Conservation (phyloP, 805 yeast genomes). For the Teunomyces stri region DNA sequence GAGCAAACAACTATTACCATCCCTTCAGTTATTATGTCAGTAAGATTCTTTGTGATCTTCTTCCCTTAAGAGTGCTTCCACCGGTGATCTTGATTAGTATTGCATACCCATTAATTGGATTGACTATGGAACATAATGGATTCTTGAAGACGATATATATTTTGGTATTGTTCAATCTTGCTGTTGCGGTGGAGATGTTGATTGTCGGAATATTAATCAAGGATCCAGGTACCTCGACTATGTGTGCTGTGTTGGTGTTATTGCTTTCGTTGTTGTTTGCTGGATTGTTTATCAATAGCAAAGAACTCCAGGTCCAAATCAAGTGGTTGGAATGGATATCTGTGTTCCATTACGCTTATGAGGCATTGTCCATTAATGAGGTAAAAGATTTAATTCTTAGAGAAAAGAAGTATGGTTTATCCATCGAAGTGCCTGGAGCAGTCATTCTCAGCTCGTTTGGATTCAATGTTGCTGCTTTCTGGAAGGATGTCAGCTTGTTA, state of each 20-base stretch:
- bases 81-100: conserved; percentile 79
- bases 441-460: conserved; percentile 95
- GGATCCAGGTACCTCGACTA: conserved; percentile 90
- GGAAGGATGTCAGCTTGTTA: conserved; percentile 63
- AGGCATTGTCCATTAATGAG: conserved; percentile 87
- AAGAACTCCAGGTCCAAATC: conserved; percentile 50
- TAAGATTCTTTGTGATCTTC: conserved; percentile 83
- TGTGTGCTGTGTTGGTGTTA: conserved; percentile 79
- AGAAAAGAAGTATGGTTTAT: conserved; percentile 88
- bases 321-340: conserved; percentile 81
- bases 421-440: conserved; percentile 97
- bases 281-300: conserved; percentile 88
- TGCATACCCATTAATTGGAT: conserved; percentile 86
- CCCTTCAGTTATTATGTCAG: conserved; percentile 83
- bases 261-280: conserved; percentile 88
- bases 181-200: conserved; percentile 80
- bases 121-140: conserved; percentile 73
- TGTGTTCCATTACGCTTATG: conserved; percentile 94
- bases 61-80: conserved; percentile 92
- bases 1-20: conserved; percentile 91
- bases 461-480: conserved; percentile 75
- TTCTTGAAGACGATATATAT: conserved; percentile 68
- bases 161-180: conserved; percentile 78
- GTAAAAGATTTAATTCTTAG: conserved; percentile 79
- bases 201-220: conserved; percentile 84